These are phyloP conservation scores for Lumnitzera littorea DNA, from an alignment of 345 rosid species.

Conservation along the genomic window DNA sequence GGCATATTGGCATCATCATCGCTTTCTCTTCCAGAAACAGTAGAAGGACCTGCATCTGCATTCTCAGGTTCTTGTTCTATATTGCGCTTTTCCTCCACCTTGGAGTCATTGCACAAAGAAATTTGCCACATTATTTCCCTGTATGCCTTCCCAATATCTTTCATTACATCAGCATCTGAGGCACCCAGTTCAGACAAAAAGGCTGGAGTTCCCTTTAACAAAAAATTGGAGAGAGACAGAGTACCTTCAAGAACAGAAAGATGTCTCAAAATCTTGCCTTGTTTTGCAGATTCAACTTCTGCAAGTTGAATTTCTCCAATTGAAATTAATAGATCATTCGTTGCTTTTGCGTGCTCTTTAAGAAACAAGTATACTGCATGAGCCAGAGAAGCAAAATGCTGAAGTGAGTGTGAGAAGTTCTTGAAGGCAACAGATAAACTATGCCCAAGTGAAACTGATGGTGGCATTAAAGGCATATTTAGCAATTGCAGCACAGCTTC, in stretches of 20 bases:
- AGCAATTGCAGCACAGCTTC: conserved; percentile 75
- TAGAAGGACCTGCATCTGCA: conserved; percentile 49
- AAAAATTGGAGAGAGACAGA: conserved; percentile 63
- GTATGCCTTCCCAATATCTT: conserved; percentile 71
- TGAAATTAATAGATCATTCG: conserved; percentile 45
- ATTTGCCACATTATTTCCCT: conserved; percentile 82
- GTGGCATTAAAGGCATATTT: conserved; percentile 75
- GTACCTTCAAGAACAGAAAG: conserved; percentile 78
- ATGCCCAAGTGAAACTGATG: conserved; percentile 73
- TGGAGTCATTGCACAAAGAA: conserved; percentile 60
- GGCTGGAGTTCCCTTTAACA: conserved; percentile 72
- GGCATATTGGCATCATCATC: conserved; percentile 70
- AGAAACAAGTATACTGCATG: conserved; percentile 74
- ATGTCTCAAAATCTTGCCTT: conserved; percentile 49
- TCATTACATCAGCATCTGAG: conserved; percentile 87
- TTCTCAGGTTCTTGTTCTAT: conserved; percentile 50
- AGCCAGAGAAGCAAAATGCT: conserved; percentile 79
- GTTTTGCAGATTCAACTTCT: conserved; percentile 43
- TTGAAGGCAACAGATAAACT: conserved; percentile 79
- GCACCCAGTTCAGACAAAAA: conserved; percentile 76
- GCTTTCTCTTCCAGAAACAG: conserved; percentile 71
- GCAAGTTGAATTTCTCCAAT: conserved; percentile 57
- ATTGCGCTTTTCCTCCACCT: conserved; percentile 58
- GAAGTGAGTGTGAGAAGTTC: conserved; percentile 87
- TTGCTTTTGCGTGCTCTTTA: conserved; percentile 61